These are phyloP conservation scores for Trametes cinnabarina DNA, from an alignment of 768 basidiomycete genomes.

Conservation along the genomic window DNA sequence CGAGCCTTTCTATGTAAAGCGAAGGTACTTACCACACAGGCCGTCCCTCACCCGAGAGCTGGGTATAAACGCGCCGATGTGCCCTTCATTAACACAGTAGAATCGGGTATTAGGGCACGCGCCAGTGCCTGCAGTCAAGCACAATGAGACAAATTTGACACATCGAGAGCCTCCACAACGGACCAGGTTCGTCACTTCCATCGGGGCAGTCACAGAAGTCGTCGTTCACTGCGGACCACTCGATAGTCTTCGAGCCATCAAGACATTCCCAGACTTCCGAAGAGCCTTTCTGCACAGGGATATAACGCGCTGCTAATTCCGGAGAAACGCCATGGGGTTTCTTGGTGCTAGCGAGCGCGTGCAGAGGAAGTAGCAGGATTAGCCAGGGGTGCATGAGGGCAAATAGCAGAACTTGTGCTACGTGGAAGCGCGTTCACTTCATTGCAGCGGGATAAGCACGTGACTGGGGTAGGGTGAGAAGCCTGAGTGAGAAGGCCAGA, in stretches of 20 bases:
- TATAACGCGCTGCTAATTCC: conserved; percentile 53
- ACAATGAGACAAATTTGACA: conserved; percentile 10
- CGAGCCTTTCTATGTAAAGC: neutral
- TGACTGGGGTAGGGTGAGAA: neutral
- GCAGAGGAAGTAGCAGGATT: conserved; percentile 23
- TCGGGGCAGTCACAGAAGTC: conserved; percentile 94
- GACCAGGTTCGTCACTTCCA: conserved; percentile 95
- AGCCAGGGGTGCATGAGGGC: conserved; percentile 28
- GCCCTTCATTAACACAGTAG: conserved; percentile 86
- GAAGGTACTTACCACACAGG: conserved; percentile 69
- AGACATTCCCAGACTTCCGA: conserved; percentile 67
- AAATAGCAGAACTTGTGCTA: conserved; percentile 12
- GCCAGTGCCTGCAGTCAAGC: conserved; percentile 59
- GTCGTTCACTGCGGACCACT: conserved; percentile 84
- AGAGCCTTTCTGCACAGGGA: conserved; percentile 45
- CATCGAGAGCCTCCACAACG: neutral
- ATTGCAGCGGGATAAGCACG: conserved; percentile 8
- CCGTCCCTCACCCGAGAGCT: conserved; percentile 89
- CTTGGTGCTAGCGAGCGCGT: conserved; percentile 30
- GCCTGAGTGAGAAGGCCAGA: too few relatives aligned
- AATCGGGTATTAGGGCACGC: conserved; percentile 77
- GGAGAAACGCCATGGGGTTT: conserved; percentile 62
- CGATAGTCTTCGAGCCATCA: conserved; percentile 74
- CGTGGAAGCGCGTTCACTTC: conserved; percentile 17
- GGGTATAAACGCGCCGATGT: conserved; percentile 76